Evolutionary conservation across 2,329 filamentous ascomycete genomes (phyloP).

Genomic region (Phaeosphaeria sp.): DNA sequence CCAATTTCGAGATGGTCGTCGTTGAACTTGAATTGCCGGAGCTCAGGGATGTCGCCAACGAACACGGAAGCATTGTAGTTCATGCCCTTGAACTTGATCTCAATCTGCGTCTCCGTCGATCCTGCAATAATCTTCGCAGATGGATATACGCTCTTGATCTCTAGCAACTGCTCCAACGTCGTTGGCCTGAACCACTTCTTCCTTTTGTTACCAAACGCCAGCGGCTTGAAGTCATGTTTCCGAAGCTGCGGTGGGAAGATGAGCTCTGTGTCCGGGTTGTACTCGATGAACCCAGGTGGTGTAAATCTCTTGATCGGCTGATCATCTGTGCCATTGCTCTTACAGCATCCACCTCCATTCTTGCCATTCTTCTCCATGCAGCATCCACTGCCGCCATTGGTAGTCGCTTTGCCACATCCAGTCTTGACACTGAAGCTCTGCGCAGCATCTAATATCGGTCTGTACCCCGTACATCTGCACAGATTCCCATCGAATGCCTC

Average conservation of each 20-base stretch:
- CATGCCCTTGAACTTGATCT: conserved; percentile 97
- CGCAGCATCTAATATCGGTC: conserved; percentile 91
- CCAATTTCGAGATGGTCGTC: conserved; percentile 89
- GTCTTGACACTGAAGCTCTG: conserved; percentile 78
- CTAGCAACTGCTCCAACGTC: conserved; percentile 83
- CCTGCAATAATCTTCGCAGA: conserved; percentile 94
- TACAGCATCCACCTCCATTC: conserved; percentile 51
- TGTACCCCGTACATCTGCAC: conserved; percentile 93
- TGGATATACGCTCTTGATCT: conserved; percentile 87
- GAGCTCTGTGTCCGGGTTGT: conserved; percentile 90
- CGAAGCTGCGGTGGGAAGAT: conserved; percentile 90
- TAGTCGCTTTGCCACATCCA: conserved; percentile 62
- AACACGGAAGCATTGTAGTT: conserved; percentile 89
- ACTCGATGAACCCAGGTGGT: conserved; percentile 90
- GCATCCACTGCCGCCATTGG: conserved; percentile 70
- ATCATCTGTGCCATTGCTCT: conserved; percentile 42
- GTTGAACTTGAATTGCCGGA: conserved; percentile 80
- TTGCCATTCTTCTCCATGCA: conserved; percentile 68
- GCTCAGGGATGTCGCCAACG: conserved; percentile 89
- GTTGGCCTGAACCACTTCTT: conserved; percentile 94
- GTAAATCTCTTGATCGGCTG: conserved; percentile 71
- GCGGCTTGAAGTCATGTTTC: conserved; percentile 79
- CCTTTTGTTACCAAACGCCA: conserved; percentile 91
- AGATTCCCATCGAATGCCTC: conserved; percentile 97
- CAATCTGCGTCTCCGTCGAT: conserved; percentile 96